Evolutionary conservation across 140 eudicot species (phyloP), one percentile per base, ranked within the genome.

Genomic region (Stevia rebaudiana): DNA sequence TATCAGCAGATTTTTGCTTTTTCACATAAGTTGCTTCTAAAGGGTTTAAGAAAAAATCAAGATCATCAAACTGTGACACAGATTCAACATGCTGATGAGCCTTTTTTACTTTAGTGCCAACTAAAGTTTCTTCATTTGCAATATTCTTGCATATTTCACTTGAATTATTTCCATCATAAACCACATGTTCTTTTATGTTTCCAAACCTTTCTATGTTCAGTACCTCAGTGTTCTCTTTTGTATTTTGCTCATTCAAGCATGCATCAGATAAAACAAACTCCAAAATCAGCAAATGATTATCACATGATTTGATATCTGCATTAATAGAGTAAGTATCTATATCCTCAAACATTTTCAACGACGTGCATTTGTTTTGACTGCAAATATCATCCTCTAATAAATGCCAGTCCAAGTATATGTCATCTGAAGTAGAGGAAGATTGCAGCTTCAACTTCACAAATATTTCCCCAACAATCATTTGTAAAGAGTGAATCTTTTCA

Each of bases 371-470:
- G 63, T 40, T 59, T 30, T 39, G 65, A 64, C 56, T 71, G 78
- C 80, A 72, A 50, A 65, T 79, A 62, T 80, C 94, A 65, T 81
- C 94, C 67, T 78, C 94, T 57, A 94, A 68, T 25, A 85, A 48
- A 73, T 83, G 86, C 97, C 99, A 94, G 61, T 94, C 97, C 73
- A 94, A 81, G 78, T 94, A 94, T 63, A 94, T 82, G 70, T 80
- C 94, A 83, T 94, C 97, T 40, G 95, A 94, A 17, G 86, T 72
- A 33, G 87, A 88, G 35, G 88, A 74, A 72, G 84, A 80, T 59
- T 79, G 86, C 67, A 74, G 81, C 68, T 88, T 83, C 71, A 88
- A 28, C 74, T 47, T 79, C 47, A 78, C 44, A 28, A 88, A 69
- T 25, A 78, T 51, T 40, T 81, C 83, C 61, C 78, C 83, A 72